Base-by-base conservation (phyloP, 306 rosid species). In the Casuarina equisetifolia region DNA sequence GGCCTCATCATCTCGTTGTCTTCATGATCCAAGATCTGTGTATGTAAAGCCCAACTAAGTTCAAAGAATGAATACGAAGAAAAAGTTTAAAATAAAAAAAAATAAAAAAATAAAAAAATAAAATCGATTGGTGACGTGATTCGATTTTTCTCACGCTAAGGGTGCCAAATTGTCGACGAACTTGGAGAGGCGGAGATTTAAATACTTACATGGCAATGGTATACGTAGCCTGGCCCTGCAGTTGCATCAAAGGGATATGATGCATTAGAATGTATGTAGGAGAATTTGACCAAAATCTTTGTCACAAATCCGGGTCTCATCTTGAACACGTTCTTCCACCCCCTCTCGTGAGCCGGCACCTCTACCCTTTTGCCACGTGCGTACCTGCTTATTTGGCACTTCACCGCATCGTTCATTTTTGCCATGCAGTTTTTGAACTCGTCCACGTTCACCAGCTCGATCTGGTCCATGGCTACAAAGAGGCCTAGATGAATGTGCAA, bases 1-100 rank as follows among this genome's bases (percentile, higher is more conserved):
- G 91, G 91, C 67, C 89, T 81, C 85, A 88, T 88, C 91, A 88
- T 88, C 10, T 32, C 89, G 74, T 85, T 85, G 85, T 88, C 91
- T 82, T 88, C 91, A 51, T 88, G 91, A 82, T 85, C 91, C 81
- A 88, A 76, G 3, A 85, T 83, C 91, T 88, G 86, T 79, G 83
- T 5, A 17, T 4, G 1, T 25, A 25, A 25, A 25, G 32, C 32
- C 32, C 32, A 25, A 25, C 1, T 25, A 25, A 25, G 32, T 25
- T 25, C 32, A 25, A 25, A 25, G 32, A 25, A 25, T 25, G 0
- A n/a, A n/a, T n/a, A n/a, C n/a, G n/a, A n/a, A n/a, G n/a, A n/a
- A n/a, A n/a, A n/a, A n/a, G 32, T 25, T 25, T 25, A 25, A 25
- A 25, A 25, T 1, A 25, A 25, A 25, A 25, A 25, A 25, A 25